Base-by-base conservation (phyloP, 2,329 filamentous ascomycete genomes). In the Aspergillus amoenus region DNA sequence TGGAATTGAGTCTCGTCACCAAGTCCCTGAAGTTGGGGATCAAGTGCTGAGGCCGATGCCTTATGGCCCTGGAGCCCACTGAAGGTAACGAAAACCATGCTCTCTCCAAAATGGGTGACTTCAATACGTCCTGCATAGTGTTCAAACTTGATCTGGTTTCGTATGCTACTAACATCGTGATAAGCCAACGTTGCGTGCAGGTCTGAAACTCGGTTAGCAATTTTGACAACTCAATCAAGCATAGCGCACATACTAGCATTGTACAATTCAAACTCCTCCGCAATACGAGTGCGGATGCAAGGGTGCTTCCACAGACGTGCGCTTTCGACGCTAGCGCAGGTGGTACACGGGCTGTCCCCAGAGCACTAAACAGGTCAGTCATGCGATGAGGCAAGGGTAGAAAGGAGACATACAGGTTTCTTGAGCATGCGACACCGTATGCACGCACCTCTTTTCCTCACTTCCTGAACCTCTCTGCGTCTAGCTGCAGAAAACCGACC, bases 341-440 rank as follows among this genome's bases (percentile, higher is more conserved):
- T 84, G 24, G 74, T 81, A 67, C 84, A 87, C 15, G 84, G 84
- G 40, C 78, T 84, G 18, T 82, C 83, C 34, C 82, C 81, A 8
- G 84, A 86, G 63, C 84, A 87, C 71, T 77, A 55, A 49, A 52
- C 47, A 37, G 34, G 53, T 64, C 22, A 63, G 56, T 42, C 34
- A 13, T 15, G 27, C 32, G 13, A 5, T 27, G 21, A 22, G 4
- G 5, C 5, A 9, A 24, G 17, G n/a, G 11, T 15, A 8, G 15
- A 12, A 37, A 4, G 12, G 21, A 17, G 47, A 41, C 70, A 60
- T 73, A 78, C 75, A 39, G 83, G 81, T 64, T 87, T 87, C 72
- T 86, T 87, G 22, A 87, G 72, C 84, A 87, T 86, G 13, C 84
- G 81, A 66, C 84, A 87, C 34, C 84, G 80, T 60, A 86, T 81